phyloP scores from a whole-genome alignment of 768 basidiomycete species.

The Naganishia friedmannii region DNA sequence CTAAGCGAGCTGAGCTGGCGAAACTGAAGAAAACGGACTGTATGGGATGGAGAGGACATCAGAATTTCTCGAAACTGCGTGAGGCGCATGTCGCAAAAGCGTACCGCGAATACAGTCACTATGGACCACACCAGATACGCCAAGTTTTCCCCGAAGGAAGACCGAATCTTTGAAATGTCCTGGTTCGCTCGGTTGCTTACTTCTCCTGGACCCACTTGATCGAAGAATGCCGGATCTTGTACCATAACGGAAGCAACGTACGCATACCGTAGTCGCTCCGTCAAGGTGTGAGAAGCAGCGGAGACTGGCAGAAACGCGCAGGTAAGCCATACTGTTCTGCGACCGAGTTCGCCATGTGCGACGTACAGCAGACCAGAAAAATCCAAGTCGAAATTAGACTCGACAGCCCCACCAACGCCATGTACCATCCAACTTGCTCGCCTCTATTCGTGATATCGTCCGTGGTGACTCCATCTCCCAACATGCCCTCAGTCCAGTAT shows the following conservation, averaged over 20 bases:
- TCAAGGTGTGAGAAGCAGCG: slow-evolving; percentile 32
- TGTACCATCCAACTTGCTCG: too few relatives aligned
- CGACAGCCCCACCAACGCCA: too few relatives aligned
- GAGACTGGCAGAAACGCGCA: too few relatives aligned
- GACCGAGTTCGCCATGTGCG: too few relatives aligned
- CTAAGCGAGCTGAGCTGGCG: slow-evolving; percentile 35
- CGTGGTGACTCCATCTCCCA: too few relatives aligned
- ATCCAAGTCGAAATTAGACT: too few relatives aligned
- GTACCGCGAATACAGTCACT: slow-evolving; percentile 35
- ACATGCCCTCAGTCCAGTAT: too few relatives aligned
- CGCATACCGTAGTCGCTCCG: slow-evolving; percentile 34
- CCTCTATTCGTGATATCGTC: too few relatives aligned
- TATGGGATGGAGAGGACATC: too few relatives aligned
- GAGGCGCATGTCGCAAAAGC: slow-evolving; percentile 11
- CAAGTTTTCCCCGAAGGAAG: slow-evolving; percentile 38
- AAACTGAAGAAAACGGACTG: slow-evolving; percentile 40
- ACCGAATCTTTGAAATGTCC: slow-evolving; percentile 38
- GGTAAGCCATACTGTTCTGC: too few relatives aligned
- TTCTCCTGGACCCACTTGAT: slow-evolving; percentile 41
- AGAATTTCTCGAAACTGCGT: too few relatives aligned
- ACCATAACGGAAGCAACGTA: slow-evolving; percentile 39
- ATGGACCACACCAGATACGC: slow-evolving; percentile 40
- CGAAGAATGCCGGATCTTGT: slow-evolving; percentile 42
- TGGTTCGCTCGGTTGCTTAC: slow-evolving; percentile 37
- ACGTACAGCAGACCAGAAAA: too few relatives aligned